phyloP scores from a whole-genome alignment of 2,329 filamentous ascomycete species.

The Trichothecium sympodiale region DNA sequence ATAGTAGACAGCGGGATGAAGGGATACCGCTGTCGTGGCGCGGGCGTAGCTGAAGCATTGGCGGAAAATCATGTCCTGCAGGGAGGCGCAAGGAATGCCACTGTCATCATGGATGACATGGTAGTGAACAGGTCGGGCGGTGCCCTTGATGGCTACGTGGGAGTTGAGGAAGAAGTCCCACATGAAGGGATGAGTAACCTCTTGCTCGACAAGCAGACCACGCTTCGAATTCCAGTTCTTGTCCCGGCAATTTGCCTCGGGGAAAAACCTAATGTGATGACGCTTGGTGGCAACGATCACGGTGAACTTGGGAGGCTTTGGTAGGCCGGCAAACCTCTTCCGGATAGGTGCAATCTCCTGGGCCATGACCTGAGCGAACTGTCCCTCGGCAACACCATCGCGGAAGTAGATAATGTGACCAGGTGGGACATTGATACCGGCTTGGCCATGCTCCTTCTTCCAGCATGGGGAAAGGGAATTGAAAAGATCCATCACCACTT shows the following conservation, averaged over 20 bases:
- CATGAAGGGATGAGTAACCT: constrained; percentile 83
- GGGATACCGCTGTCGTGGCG: constrained; percentile 83
- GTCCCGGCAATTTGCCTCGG: constrained; percentile 39
- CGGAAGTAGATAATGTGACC: constrained; percentile 82
- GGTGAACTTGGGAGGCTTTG: constrained; percentile 54
- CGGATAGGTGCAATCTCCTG: constrained; percentile 69
- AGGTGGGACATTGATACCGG: constrained; percentile 28
- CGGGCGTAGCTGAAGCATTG: constrained; percentile 90
- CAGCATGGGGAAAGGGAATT: constrained; percentile 54
- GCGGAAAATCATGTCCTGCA: constrained; percentile 87
- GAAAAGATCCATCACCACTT: constrained; percentile 58
- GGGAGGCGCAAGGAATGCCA: constrained; percentile 49
- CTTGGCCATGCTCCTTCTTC: constrained; percentile 37
- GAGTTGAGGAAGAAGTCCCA: constrained; percentile 70
- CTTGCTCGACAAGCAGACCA: constrained; percentile 76
- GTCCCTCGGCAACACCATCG: constrained; percentile 81
- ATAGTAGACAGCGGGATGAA: constrained; percentile 89
- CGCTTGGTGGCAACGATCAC: constrained; percentile 87
- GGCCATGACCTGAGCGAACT: constrained; percentile 70
- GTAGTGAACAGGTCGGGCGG: constrained; percentile 85
- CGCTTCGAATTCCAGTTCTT: constrained; percentile 73
- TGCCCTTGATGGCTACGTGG: constrained; percentile 77
- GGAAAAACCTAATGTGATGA: constrained; percentile 90
- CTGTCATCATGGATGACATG: constrained; percentile 80
- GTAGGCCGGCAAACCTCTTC: constrained; percentile 33